These are phyloP conservation scores for Lactarius sanguifluus DNA, from an alignment of 768 basidiomycete species.

Conservation along the genomic window DNA sequence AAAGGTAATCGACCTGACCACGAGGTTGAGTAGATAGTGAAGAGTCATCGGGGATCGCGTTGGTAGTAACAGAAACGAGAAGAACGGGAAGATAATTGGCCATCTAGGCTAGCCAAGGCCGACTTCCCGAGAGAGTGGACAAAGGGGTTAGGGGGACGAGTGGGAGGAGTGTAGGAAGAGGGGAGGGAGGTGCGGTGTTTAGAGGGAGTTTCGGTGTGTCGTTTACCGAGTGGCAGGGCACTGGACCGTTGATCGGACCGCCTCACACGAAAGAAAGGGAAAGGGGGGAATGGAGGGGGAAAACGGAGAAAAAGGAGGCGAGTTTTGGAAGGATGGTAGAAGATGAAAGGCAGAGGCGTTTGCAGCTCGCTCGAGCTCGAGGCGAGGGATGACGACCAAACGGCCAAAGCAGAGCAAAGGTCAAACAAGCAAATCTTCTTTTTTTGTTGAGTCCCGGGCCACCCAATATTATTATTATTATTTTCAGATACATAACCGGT, in stretches of 20 bases:
- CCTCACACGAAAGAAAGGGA: not conserved
- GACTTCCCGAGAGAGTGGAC: not conserved
- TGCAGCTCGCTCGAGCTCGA: slow-evolving; percentile 5
- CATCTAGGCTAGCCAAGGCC: slow-evolving; percentile 40
- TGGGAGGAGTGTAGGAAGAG: not conserved
- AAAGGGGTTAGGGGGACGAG: not conserved
- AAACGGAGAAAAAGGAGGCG: not conserved
- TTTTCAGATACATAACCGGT: not conserved
- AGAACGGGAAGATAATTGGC: slow-evolving; percentile 70
- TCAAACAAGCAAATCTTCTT: not conserved
- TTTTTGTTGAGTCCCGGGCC: not conserved
- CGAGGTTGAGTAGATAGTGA: slow-evolving; percentile 80
- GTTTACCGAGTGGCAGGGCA: slow-evolving; percentile 8
- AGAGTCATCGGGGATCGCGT: slow-evolving; percentile 63
- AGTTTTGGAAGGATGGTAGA: not conserved
- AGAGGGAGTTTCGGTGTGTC: not conserved
- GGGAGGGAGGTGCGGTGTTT: not conserved
- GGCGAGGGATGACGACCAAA: slow-evolving; percentile 18
- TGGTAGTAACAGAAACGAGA: slow-evolving; percentile 60
- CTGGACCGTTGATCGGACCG: slow-evolving; percentile 5
- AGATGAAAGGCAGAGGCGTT: slow-evolving; percentile 19
- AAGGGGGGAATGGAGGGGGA: not conserved
- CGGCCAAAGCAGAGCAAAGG: slow-evolving; percentile 8
- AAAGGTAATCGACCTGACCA: slow-evolving; percentile 97
- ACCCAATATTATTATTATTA: slow-evolving; percentile 1